Evolutionary conservation across 257 asterid genomes (phyloP).

Genomic region (Asclepias syriaca): DNA sequence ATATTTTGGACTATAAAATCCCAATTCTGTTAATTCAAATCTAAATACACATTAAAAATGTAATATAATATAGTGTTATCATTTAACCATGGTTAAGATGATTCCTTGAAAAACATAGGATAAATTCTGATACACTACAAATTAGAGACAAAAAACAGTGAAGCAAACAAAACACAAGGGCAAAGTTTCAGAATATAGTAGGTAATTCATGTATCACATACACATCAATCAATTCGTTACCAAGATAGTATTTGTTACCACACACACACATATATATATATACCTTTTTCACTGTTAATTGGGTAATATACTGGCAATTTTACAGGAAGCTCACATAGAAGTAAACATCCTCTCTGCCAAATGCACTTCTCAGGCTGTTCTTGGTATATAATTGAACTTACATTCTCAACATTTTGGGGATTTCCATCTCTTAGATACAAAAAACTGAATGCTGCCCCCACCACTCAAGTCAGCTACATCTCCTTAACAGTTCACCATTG

Average conservation of each 20-base stretch:
- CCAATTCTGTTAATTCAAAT: too few species aligned
- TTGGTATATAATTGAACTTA: too few species aligned
- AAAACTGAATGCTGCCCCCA: slow-evolving; percentile 48
- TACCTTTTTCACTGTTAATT: slow-evolving; percentile 48
- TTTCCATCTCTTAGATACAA: slow-evolving; percentile 48
- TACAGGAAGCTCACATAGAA: too few species aligned
- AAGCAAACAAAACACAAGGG: not conserved
- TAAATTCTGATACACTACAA: not conserved
- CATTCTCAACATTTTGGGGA: too few species aligned
- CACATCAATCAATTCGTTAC: slow-evolving; percentile 28
- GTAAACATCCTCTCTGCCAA: too few species aligned
- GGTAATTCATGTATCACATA: slow-evolving; percentile 3
- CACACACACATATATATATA: not conserved
- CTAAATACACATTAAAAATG: too few species aligned
- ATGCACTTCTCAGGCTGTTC: too few species aligned
- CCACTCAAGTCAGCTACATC: slow-evolving; percentile 49
- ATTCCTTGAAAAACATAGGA: slow-evolving; percentile 10
- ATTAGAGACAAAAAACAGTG: not conserved
- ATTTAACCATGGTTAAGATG: slow-evolving; percentile 19
- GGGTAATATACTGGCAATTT: too few species aligned
- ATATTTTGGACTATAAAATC: too few species aligned
- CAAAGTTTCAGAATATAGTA: not conserved
- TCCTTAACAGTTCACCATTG: slow-evolving; percentile 46
- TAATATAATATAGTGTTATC: too few species aligned
- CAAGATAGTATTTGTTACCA: slow-evolving; percentile 61